Percentiles rank a stretch among this genome's conserved stretches.
These are phyloP conservation scores for Blumeriella jaapii DNA, from an alignment of 2,329 filamentous ascomycete species.

Conservation along the genomic window DNA sequence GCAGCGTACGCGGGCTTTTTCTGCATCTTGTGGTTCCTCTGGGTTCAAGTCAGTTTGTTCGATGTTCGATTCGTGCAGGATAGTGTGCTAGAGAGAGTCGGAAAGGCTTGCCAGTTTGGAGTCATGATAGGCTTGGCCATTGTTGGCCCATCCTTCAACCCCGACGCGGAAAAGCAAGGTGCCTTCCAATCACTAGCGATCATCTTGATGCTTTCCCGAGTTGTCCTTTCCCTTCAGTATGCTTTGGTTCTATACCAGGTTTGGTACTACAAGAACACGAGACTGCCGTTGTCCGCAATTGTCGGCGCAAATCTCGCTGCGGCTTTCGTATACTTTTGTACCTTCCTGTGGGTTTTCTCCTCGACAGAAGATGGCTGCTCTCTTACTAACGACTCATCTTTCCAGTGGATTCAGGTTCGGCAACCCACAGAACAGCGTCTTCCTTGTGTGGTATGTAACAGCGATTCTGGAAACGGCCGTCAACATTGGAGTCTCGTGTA, in stretches of 20 bases:
- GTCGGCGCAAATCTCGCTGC: slow-evolving; percentile 11
- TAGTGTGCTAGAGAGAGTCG: slow-evolving; percentile 40
- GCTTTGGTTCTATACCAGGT: slow-evolving; percentile 12
- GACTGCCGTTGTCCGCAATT: slow-evolving; percentile 11
- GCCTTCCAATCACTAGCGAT: slow-evolving; percentile 16
- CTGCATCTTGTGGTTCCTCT: slow-evolving; percentile 42
- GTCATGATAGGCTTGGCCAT: slow-evolving; percentile 39
- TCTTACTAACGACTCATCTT: neutral
- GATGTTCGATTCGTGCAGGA: slow-evolving; percentile 47
- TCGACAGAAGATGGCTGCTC: neutral
- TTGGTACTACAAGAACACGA: slow-evolving; percentile 15
- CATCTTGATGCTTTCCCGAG: slow-evolving; percentile 29
- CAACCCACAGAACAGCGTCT: neutral
- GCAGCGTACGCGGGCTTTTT: slow-evolving; percentile 42
- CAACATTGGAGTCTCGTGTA: slow-evolving; percentile 17
- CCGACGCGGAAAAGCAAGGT: slow-evolving; percentile 7
- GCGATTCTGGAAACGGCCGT: slow-evolving; percentile 15
- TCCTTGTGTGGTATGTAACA: slow-evolving; percentile 16
- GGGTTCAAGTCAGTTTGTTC: slow-evolving; percentile 46
- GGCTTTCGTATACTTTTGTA: slow-evolving; percentile 16
- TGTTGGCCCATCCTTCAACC: slow-evolving; percentile 34
- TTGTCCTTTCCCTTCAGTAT: slow-evolving; percentile 30
- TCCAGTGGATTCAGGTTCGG: neutral
- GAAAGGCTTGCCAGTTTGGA: slow-evolving; percentile 41
- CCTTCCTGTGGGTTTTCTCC: slow-evolving; percentile 11